Percentiles rank a stretch among this genome's conserved stretches.
Evolutionary conservation across 768 basidiomycete species (phyloP).

Genomic region (Amanita exitialis): DNA sequence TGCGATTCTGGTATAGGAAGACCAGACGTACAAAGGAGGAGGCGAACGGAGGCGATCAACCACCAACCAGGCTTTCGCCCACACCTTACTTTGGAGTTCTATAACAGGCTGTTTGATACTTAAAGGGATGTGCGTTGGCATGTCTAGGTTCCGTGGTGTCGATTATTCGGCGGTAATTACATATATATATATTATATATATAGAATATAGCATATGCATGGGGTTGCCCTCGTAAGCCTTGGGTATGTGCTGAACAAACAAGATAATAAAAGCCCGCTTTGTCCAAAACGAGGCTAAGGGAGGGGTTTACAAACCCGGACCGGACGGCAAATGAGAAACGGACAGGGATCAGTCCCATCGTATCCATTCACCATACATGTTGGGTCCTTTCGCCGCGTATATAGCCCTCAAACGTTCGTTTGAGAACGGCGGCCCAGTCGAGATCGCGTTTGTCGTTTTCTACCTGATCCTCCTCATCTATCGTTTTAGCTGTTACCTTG

Average conservation of each 20-base stretch:
- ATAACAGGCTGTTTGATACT: no score
- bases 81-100: not conserved
- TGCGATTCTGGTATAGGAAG: not conserved
- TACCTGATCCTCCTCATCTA: conserved; percentile 23
- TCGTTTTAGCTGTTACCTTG: not conserved
- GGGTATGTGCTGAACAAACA: conserved; percentile 4
- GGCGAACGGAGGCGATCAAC: not conserved
- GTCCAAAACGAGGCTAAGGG: not conserved
- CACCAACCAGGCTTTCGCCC: not conserved
- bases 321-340: not conserved
- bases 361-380: conserved; percentile 85
- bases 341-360: conserved; percentile 19
- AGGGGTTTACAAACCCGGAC: not conserved
- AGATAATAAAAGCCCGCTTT: not conserved
- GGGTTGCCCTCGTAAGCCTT: not conserved
- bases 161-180: conserved; percentile 4
- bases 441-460: conserved; percentile 65
- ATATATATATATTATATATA: conserved; percentile 6
- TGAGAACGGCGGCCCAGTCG: conserved; percentile 83
- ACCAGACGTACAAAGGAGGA: not conserved
- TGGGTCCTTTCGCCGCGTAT: conserved; percentile 79
- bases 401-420: conserved; percentile 91
- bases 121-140: not conserved
- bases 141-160: not conserved
- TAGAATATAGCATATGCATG: conserved; percentile 3